A percentile compares a stretch with the other conserved stretches of the same genome.
These are phyloP conservation scores for Didymella pomorum DNA, from an alignment of 2,329 filamentous ascomycete species.

Conservation along the genomic window DNA sequence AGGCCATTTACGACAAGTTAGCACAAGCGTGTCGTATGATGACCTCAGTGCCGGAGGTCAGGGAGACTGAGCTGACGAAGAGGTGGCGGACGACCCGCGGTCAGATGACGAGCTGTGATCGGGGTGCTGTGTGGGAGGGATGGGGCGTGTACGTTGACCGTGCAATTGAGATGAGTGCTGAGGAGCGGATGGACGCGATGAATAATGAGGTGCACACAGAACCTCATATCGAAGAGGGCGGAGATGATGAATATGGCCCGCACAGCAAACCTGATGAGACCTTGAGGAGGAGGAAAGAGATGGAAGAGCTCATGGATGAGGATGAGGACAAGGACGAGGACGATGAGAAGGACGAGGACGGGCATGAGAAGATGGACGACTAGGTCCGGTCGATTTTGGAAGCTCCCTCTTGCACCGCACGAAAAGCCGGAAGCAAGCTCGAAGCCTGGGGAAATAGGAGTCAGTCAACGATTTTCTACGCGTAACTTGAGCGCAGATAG, in stretches of 20 bases:
- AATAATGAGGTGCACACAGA: neutral
- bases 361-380: slow-evolving; percentile 5
- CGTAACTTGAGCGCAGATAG: no score
- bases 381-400: neutral
- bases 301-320: slow-evolving; percentile 30
- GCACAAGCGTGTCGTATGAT: slow-evolving; percentile 30
- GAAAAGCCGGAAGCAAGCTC: no score
- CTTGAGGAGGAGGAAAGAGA: slow-evolving; percentile 26
- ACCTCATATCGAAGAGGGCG: slow-evolving; percentile 10
- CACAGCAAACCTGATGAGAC: slow-evolving; percentile 14
- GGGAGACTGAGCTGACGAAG: slow-evolving; percentile 44
- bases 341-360: slow-evolving; percentile 12
- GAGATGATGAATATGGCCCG: slow-evolving; percentile 16
- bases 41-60: neutral
- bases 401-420: no score
- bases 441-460: no score
- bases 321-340: slow-evolving; percentile 24
- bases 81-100: slow-evolving; percentile 36
- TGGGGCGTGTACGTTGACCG: slow-evolving; percentile 36
- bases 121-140: slow-evolving; percentile 47
- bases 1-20: slow-evolving; percentile 33
- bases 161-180: slow-evolving; percentile 28
- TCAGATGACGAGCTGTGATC: slow-evolving; percentile 28
- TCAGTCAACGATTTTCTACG: no score
- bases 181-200: slow-evolving; percentile 28